A percentile compares a stretch with the other conserved stretches of the same genome.
phyloP scores from a whole-genome alignment of 441 rosid genomes.

The Jatropha multifida region DNA sequence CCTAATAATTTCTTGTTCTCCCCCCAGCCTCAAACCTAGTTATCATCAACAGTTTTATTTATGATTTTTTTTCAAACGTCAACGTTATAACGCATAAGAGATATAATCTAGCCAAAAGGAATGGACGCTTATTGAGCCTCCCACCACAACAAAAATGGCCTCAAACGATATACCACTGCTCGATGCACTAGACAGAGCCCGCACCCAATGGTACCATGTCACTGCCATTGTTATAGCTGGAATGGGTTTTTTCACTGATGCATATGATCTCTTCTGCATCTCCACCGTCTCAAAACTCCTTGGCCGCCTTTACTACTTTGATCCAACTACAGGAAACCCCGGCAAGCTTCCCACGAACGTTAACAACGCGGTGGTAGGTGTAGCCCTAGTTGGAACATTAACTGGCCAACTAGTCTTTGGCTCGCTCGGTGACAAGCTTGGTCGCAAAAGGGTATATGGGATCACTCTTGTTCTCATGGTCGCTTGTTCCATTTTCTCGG shows the following conservation, averaged over 20 bases:
- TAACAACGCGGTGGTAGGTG: slow-evolving; percentile 54
- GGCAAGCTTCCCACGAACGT: slow-evolving; percentile 43
- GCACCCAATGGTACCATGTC: slow-evolving; percentile 60
- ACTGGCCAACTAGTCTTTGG: slow-evolving; percentile 65
- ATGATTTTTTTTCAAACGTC: too few species aligned
- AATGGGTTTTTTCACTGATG: slow-evolving; percentile 81
- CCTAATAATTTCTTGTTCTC: slow-evolving; percentile 25
- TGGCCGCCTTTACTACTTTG: slow-evolving; percentile 61
- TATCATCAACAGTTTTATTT: neutral
- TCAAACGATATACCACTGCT: slow-evolving; percentile 42
- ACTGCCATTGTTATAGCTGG: slow-evolving; percentile 72
- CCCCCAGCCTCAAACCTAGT: slow-evolving; percentile 9
- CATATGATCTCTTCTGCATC: slow-evolving; percentile 74
- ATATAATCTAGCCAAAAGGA: neutral
- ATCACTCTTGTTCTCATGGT: slow-evolving; percentile 64
- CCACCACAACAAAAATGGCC: slow-evolving; percentile 21
- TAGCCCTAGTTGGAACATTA: slow-evolving; percentile 61
- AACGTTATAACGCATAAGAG: too few species aligned
- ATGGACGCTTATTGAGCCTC: too few species aligned
- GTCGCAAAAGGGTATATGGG: slow-evolving; percentile 60
- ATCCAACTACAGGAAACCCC: slow-evolving; percentile 23
- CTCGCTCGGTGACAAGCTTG: slow-evolving; percentile 69
- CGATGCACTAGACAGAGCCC: slow-evolving; percentile 54
- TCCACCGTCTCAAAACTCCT: slow-evolving; percentile 60
- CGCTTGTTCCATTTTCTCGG: slow-evolving; percentile 52